Base-by-base conservation (phyloP, 139 green algal species). In the Helicosporidium sp. region DNA sequence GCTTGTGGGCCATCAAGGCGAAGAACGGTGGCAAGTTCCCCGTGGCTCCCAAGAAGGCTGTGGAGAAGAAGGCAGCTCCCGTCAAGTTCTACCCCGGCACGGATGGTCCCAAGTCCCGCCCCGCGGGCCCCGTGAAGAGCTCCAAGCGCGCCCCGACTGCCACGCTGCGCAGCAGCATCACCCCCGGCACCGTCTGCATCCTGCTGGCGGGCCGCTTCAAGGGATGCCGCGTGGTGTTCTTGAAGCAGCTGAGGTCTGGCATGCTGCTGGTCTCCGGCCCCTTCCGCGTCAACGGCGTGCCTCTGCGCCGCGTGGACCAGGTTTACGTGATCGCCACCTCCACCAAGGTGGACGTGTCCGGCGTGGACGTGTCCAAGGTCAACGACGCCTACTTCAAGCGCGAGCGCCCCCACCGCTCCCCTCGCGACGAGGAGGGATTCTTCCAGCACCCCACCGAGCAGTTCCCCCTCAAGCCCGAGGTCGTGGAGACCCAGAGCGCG, bases 241-340 rank as follows among this genome's bases (percentile, higher is more conserved):
- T 99, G 41, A 69, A 73, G 43, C 85, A 97, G 81, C 84, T 96
- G 55, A 63, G 66, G 18, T 91, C 76, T 10, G 86, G 89, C 20
- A 75, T 99, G 52, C 77, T 99, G 48, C 75, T 97, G 26, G 82
- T 97, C 27, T 85, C 80, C 34, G 82, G 88, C 6, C 88, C 88
- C 26, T 97, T 91, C 78, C 83, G 84, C 63, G 63, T 96, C 48
- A 99, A 99, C 69, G 87, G 89, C 49, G 87, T 97, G 51, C 90
- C 89, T 15, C 62, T 87, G 46, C 70, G 79, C 57, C 80, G 89
- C 22, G 83, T 99, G 41, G 93, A 93, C 75, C 84, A 94, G 75
- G 71, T 74, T 8, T 97, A 94, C 58, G 87, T 95, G 16, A 95
- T 99, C 54, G 89, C 82, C 51, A 99, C 90, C 55, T 82, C 64